Conservation (phyloP, 805 yeast species). For the Saccharomycopsis babjevae region DNA sequence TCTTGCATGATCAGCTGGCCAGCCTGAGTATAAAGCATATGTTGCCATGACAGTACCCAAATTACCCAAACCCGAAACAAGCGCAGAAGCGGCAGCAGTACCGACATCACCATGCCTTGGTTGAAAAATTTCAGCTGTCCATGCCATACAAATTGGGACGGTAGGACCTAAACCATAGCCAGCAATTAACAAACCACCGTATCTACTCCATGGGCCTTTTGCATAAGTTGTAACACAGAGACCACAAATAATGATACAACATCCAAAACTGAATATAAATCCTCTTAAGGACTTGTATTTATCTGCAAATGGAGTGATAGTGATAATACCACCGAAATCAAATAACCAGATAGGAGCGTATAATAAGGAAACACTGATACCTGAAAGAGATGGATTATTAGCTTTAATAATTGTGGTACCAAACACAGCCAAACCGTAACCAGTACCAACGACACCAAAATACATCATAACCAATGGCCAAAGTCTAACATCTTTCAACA, state of each 20-base stretch:
- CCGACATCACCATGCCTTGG: constrained; percentile 75
- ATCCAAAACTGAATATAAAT: constrained; percentile 49
- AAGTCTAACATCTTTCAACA: constrained; percentile 52
- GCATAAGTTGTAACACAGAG: constrained; percentile 71
- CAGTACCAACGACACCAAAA: constrained; percentile 90
- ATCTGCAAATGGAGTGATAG: constrained; percentile 76
- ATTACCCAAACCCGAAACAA: constrained; percentile 80
- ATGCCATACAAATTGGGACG: constrained; percentile 79
- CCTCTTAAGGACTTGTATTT: constrained; percentile 49
- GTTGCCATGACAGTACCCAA: constrained; percentile 80
- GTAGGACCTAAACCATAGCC: constrained; percentile 90
- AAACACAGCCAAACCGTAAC: constrained; percentile 75
- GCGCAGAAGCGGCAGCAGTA: constrained; percentile 70
- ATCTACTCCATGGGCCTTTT: constrained; percentile 59
- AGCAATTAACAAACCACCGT: constrained; percentile 70
- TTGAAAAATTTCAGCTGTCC: constrained; percentile 68
- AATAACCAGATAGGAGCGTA: constrained; percentile 90
- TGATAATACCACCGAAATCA: constrained; percentile 64
- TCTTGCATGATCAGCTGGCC: constrained; percentile 67
- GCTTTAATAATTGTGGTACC: constrained; percentile 67
- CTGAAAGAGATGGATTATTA: constrained; percentile 50
- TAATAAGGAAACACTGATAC: constrained; percentile 62
- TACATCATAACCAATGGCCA: constrained; percentile 85
- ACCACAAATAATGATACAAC: constrained; percentile 63
- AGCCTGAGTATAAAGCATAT: constrained; percentile 75